Evolutionary conservation across 176 grass and related monocot species (phyloP), one percentile per base, ranked within the genome.

Genomic region (Canna indica): DNA sequence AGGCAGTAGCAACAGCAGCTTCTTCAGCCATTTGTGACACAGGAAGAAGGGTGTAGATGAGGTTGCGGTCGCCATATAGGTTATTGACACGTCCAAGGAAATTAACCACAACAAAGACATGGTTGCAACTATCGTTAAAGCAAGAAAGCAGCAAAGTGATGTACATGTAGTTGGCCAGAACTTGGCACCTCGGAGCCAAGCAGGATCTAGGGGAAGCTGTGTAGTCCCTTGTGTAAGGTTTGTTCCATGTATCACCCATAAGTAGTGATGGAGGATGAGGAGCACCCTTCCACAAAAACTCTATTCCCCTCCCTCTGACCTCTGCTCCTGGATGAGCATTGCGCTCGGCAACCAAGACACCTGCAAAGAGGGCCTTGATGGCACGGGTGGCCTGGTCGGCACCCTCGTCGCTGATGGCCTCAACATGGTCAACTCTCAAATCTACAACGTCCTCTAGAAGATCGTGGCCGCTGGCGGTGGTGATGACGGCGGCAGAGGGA

Each of bases 111-210:
- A 42, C 14, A 35, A 65, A 36, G 0, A n/a, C 7, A 9, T 13
- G 62, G 32, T 13, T 22, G n/a, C n/a, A n/a, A n/a, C 33, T 10
- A 7, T 7, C 36, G 36, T 29, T 6, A 45, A 69, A 16, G 17
- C 15, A 9, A 31, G 68, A 70, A 17, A 12, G 28, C 28, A 48
- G 42, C 3, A 18, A 0, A 18, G 18, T 16, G 3, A 10, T 31
- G 68, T 88, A 90, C 95, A 76, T 53, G 95, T 99, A 73, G 90
- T 86, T 62, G 95, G 95, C 95, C 95, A 99, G 90, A 99, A 99
- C 75, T 94, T 93, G 72, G 82, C 82, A 17, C 89, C 95, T 28
- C 90, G 84, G 24, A 99, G 86, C 95, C 90, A 99, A 18, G 86
- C 75, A 4, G 94, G n/a, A n/a, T n/a, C n/a, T 86, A 62, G 94